Evolutionary conservation across 2,329 filamentous ascomycete species (phyloP).

Genomic region (Ophiostoma sp.): DNA sequence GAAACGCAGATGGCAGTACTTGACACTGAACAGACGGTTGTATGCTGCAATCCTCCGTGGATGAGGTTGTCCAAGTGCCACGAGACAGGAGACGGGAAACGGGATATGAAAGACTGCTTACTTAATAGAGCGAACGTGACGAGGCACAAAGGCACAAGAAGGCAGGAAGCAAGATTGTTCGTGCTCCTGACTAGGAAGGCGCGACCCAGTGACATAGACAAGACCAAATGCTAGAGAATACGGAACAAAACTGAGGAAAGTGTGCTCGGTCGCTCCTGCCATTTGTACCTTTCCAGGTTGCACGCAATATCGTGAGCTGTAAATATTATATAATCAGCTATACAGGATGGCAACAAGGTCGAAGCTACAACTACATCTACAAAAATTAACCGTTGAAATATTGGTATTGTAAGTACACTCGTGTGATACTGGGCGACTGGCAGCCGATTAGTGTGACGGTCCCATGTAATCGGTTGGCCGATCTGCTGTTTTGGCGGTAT

Average conservation of each 20-base stretch:
- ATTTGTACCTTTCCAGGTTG: neutral
- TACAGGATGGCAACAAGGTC: neutral
- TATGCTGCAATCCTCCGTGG: neutral
- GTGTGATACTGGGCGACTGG: neutral
- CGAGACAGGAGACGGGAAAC: neutral
- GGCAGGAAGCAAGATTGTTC: neutral
- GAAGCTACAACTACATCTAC: neutral
- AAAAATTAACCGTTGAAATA: neutral
- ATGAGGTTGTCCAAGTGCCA: neutral
- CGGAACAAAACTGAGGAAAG: neutral
- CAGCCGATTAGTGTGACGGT: slow-evolving; percentile 4
- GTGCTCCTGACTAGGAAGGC: neutral
- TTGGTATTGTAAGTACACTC: neutral
- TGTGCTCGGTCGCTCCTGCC: slow-evolving; percentile 2
- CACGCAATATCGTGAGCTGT: neutral
- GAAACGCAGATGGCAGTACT: neutral
- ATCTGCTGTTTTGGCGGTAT: neutral
- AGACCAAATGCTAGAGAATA: neutral
- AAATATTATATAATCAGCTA: neutral
- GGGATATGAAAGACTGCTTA: neutral
- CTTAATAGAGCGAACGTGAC: neutral
- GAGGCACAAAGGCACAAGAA: neutral
- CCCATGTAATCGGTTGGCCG: neutral
- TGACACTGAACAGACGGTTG: neutral
- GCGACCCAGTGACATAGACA: neutral